phyloP scores from a whole-genome alignment of 2,329 filamentous ascomycete species.

The Setomelanomma holmii region DNA sequence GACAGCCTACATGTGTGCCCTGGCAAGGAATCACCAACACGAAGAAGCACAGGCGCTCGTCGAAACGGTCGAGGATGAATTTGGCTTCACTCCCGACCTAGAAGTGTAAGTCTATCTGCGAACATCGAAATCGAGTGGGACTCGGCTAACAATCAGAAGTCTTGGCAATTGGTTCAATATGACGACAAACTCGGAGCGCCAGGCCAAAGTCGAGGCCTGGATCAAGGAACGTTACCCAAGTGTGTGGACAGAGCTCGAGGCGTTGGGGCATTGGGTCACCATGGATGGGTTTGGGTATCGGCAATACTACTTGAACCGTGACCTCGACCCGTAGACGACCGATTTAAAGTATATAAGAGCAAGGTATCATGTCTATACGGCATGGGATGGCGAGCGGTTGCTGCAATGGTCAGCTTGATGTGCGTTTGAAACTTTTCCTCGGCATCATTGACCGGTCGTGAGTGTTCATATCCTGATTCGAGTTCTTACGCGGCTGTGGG shows the following conservation, averaged over 20 bases:
- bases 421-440: too few relatives aligned
- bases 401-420: too few relatives aligned
- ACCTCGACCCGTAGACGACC: constrained; percentile 40
- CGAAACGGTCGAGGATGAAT: constrained; percentile 69
- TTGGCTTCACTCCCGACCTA: constrained; percentile 71
- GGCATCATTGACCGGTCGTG: too few relatives aligned
- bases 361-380: neutral
- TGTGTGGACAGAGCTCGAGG: constrained; percentile 71
- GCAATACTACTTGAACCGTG: constrained; percentile 43
- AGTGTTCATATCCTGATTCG: too few relatives aligned
- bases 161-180: constrained; percentile 80
- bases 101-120: constrained; percentile 68
- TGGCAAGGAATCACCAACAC: constrained; percentile 75
- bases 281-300: constrained; percentile 47
- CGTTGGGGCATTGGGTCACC: constrained; percentile 52
- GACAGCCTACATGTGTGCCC: constrained; percentile 75
- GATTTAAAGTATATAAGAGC: neutral
- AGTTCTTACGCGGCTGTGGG: too few relatives aligned
- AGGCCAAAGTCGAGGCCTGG: constrained; percentile 77
- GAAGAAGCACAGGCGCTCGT: constrained; percentile 73
- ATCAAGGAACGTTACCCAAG: constrained; percentile 71
- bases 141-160: constrained; percentile 52
- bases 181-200: constrained; percentile 69
- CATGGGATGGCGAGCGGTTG: neutral
- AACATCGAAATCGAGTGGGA: neutral